phyloP scores from a whole-genome alignment of 148 eudicot genomes.

The Polygonum aviculare region DNA sequence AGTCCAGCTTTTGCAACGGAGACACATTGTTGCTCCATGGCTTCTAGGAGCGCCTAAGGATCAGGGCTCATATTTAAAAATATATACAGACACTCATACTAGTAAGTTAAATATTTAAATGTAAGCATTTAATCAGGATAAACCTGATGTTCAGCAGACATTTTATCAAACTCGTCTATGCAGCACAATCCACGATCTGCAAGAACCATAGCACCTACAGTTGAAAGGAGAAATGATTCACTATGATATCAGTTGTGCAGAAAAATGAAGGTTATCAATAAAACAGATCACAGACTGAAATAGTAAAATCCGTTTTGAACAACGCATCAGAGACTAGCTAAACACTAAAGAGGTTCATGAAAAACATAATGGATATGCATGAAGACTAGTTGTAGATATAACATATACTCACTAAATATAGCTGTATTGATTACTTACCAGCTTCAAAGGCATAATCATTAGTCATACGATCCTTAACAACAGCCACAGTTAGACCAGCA shows the following conservation, averaged over 20 bases:
- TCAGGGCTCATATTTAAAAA: background rate
- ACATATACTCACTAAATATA: slow-evolving; percentile 9
- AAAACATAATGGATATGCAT: background rate
- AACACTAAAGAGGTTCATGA: background rate
- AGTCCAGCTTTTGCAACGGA: slow-evolving; percentile 99
- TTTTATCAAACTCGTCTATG: slow-evolving; percentile 98
- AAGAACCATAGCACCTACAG: slow-evolving; percentile 92
- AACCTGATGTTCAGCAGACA: slow-evolving; percentile 99
- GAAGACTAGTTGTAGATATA: background rate
- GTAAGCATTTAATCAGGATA: slow-evolving; percentile 5
- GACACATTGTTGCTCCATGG: slow-evolving; percentile 99
- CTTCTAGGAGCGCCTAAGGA: slow-evolving; percentile 80
- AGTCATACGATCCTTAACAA: slow-evolving; percentile 92
- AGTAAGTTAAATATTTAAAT: background rate
- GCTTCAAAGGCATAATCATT: slow-evolving; percentile 97
- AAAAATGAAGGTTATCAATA: background rate
- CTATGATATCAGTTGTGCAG: background rate
- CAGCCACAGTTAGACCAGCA: slow-evolving; percentile 98
- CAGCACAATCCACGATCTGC: slow-evolving; percentile 97
- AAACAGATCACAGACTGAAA: background rate
- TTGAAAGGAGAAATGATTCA: background rate
- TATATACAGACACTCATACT: background rate
- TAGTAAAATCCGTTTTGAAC: background rate
- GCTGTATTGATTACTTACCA: slow-evolving; percentile 36
- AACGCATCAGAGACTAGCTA: background rate